Conservation (phyloP, 805 yeast species). For the Candida michaelii region DNA sequence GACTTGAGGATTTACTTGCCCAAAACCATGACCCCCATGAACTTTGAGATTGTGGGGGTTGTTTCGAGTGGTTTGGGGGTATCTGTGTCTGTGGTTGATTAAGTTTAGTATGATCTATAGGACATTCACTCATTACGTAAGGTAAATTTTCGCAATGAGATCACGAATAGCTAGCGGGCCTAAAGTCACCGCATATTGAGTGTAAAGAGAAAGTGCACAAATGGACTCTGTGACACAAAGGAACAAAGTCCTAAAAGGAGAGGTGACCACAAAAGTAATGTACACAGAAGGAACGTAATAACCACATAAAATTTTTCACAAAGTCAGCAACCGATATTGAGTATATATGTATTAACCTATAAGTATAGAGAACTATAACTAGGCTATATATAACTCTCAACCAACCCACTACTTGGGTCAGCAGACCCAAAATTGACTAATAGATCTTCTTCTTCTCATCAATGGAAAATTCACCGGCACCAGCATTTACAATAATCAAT, state of each 20-base stretch:
- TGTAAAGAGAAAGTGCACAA: too few species aligned
- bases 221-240: too few species aligned
- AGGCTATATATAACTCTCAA: too few species aligned
- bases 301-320: too few species aligned
- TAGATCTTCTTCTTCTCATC: slow-evolving; percentile 96
- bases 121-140: slow-evolving; percentile 3
- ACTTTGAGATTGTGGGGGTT: background rate
- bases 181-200: too few species aligned
- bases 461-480: slow-evolving; percentile 91
- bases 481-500: slow-evolving; percentile 85
- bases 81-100: background rate
- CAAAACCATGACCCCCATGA: slow-evolving; percentile 9
- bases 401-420: background rate
- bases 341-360: too few species aligned
- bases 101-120: slow-evolving; percentile 3
- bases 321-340: too few species aligned
- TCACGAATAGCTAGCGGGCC: background rate
- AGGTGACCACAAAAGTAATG: background rate
- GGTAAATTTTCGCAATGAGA: background rate
- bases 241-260: too few species aligned
- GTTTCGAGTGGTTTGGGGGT: background rate
- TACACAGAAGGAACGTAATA: background rate
- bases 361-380: too few species aligned
- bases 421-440: slow-evolving; percentile 25
- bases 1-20: slow-evolving; percentile 2